phyloP scores from a whole-genome alignment of 768 basidiomycete species.

The Lentinula raphanica region DNA sequence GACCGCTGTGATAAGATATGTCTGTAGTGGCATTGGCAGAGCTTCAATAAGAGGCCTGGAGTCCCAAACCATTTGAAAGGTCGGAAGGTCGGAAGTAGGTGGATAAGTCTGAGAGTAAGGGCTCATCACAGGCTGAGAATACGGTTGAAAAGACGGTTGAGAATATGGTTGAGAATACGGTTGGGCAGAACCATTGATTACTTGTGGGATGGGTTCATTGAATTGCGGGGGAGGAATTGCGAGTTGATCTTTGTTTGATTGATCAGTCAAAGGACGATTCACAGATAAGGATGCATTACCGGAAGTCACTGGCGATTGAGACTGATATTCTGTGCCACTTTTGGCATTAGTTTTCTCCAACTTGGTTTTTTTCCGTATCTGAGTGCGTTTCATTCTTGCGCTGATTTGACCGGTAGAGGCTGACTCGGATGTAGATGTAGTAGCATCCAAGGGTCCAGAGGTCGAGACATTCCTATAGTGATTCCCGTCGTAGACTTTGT shows the following conservation, averaged over 20 bases:
- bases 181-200: not conserved
- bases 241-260: not conserved
- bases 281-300: not conserved
- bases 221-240: not conserved
- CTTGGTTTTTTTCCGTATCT: not conserved
- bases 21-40: not conserved
- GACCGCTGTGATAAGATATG: not conserved
- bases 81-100: not conserved
- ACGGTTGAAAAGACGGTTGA: not conserved
- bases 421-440: not conserved
- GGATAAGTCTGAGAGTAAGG: not conserved
- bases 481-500: too few species aligned
- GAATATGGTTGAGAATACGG: not conserved
- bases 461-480: too few species aligned
- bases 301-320: not conserved
- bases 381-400: not conserved
- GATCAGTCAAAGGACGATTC: not conserved
- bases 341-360: not conserved
- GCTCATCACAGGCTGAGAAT: too few species aligned
- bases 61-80: not conserved
- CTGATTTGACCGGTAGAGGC: not conserved
- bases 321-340: not conserved
- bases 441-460: too few species aligned
- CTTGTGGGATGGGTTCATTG: not conserved
- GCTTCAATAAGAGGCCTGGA: not conserved